phyloP scores from a whole-genome alignment of 139 green algal species.

The Volvox reticuliferus region DNA sequence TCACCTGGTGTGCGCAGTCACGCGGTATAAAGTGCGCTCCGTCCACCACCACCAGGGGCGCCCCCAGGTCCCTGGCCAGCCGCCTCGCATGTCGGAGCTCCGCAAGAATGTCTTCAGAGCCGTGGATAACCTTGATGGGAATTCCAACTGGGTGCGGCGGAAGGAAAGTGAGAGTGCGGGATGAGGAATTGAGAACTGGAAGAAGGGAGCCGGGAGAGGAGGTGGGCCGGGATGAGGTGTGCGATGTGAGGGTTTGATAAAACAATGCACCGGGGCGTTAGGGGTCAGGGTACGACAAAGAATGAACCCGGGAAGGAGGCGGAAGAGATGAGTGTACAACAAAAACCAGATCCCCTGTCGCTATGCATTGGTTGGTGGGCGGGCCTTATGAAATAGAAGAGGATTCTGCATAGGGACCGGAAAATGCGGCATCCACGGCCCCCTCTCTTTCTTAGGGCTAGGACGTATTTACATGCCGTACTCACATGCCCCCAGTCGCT shows the following conservation, averaged over 20 bases:
- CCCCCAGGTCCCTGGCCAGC: constrained; percentile 4
- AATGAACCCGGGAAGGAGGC: background rate
- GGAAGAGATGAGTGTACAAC: background rate
- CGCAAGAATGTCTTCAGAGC: constrained; percentile 22
- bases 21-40: constrained; percentile 69
- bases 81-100: background rate
- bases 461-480: background rate
- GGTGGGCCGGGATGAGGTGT: background rate
- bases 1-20: constrained; percentile 60
- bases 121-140: constrained; percentile 48
- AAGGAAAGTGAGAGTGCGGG: background rate
- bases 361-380: background rate
- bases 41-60: constrained; percentile 56
- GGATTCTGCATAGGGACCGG: background rate
- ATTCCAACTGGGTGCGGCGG: background rate
- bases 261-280: background rate
- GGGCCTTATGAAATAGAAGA: background rate
- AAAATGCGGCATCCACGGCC: no score
- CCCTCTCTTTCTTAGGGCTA: background rate
- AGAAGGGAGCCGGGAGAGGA: background rate
- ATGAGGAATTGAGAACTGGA: background rate
- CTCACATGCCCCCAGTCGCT: background rate
- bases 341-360: background rate
- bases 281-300: background rate
- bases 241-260: background rate